A percentile compares a stretch with the other conserved stretches of the same genome.
Conservation (phyloP, 2,329 filamentous ascomycete genomes). For the Aspergillus brunneoviolaceus region DNA sequence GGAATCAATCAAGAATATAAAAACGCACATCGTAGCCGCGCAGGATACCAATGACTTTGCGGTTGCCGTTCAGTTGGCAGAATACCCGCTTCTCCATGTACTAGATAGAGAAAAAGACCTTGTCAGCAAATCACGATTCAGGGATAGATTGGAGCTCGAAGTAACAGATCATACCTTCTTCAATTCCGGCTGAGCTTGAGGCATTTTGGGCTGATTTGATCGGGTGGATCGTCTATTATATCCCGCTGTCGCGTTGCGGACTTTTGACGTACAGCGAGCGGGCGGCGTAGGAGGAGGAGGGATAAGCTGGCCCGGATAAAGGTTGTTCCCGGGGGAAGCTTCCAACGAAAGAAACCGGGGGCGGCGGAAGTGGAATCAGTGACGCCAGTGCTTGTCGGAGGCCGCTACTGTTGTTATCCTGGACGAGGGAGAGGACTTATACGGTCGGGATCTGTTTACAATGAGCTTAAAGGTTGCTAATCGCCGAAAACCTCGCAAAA, state of each 20-base stretch:
- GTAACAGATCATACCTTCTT: constrained; percentile 73
- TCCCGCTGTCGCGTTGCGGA: constrained; percentile 25
- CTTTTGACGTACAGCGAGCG: constrained; percentile 28
- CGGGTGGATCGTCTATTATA: constrained; percentile 23
- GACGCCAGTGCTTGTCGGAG: too few species aligned
- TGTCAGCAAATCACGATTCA: background rate
- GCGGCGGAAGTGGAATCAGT: constrained; percentile 9
- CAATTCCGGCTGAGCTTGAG: constrained; percentile 96
- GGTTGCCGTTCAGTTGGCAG: constrained; percentile 94
- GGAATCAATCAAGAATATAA: background rate
- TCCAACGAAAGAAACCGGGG: constrained; percentile 12
- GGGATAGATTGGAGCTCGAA: background rate
- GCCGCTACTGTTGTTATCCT: background rate
- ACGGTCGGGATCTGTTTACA: background rate
- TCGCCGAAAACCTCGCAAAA: constrained; percentile 71
- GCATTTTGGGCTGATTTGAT: constrained; percentile 64
- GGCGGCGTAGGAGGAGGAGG: constrained; percentile 3
- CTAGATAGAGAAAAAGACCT: constrained; percentile 48
- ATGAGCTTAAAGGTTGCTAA: constrained; percentile 60
- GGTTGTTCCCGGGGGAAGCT: constrained; percentile 32
- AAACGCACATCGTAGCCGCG: constrained; percentile 87
- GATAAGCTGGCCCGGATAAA: constrained; percentile 36
- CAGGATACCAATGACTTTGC: constrained; percentile 92
- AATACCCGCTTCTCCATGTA: constrained; percentile 99
- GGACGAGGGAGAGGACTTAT: background rate